Conservation (phyloP, 2,329 filamentous ascomycete species). For the Penicillium olsonii region DNA sequence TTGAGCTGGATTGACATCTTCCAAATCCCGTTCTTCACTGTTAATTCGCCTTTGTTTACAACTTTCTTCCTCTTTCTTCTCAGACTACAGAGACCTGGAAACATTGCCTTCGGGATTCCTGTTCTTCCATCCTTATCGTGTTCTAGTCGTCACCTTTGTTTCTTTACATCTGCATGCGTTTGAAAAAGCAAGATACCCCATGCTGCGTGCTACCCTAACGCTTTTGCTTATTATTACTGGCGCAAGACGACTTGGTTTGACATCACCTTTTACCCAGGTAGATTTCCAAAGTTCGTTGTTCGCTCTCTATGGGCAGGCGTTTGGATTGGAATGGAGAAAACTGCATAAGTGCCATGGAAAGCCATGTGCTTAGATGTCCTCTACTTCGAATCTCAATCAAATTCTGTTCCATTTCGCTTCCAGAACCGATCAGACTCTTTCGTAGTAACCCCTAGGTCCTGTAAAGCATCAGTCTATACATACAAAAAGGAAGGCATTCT, state of each 20-base stretch:
- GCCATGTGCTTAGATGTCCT: too few species aligned
- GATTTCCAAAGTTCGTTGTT: background rate
- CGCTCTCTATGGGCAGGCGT: background rate
- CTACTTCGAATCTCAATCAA: too few species aligned
- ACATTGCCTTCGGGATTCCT: background rate
- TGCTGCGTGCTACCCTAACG: background rate
- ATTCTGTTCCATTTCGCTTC: too few species aligned
- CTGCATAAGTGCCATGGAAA: too few species aligned
- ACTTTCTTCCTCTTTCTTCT: too few species aligned
- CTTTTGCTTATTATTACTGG: background rate
- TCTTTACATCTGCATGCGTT: constrained; percentile 4
- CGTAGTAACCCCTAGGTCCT: too few species aligned
- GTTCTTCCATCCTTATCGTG: background rate
- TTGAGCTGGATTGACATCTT: background rate
- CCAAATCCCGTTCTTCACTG: background rate
- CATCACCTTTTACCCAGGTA: too few species aligned
- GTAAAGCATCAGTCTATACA: too few species aligned
- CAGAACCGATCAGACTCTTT: too few species aligned
- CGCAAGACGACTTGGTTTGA: background rate
- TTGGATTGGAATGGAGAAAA: background rate
- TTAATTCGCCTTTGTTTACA: background rate
- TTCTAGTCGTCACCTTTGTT: background rate
- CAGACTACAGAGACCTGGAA: constrained; percentile 5
- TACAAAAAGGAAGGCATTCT: background rate
- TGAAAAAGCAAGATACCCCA: constrained; percentile 14